A percentile compares a stretch with the other conserved stretches of the same genome.
Conservation (phyloP, 192 early-diverging fungal genomes). For the Hyaloraphidium curvatum region DNA sequence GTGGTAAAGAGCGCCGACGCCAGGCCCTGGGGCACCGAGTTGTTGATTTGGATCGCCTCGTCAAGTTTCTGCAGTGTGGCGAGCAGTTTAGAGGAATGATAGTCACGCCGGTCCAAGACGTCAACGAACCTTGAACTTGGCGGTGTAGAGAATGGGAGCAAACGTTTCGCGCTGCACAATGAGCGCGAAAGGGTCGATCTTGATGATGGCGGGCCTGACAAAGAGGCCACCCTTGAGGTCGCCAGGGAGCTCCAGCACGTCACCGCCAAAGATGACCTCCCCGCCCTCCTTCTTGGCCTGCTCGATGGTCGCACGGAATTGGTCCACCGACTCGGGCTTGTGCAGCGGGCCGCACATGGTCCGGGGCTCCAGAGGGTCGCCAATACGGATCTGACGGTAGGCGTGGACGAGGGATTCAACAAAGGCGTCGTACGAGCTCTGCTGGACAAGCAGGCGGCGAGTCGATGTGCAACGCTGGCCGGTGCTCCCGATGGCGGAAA, state of each 20-base stretch:
- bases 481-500: constrained; percentile 90
- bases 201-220: constrained; percentile 84
- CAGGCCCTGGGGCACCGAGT: constrained; percentile 74
- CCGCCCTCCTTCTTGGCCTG: constrained; percentile 69
- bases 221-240: no score
- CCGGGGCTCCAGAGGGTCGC: constrained; percentile 63
- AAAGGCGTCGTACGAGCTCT: constrained; percentile 68
- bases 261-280: constrained; percentile 65
- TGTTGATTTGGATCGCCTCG: constrained; percentile 76
- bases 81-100: neutral
- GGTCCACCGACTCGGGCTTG: constrained; percentile 58
- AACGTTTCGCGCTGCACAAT: constrained; percentile 88
- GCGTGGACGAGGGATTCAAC: constrained; percentile 57
- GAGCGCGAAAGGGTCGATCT: constrained; percentile 44
- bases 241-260: constrained; percentile 39
- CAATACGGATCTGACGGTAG: constrained; percentile 69
- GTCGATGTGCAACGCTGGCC: constrained; percentile 93
- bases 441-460: constrained; percentile 72
- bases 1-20: constrained; percentile 51
- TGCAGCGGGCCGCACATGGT: constrained; percentile 85
- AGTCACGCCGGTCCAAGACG: no score
- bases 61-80: constrained; percentile 30
- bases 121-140: constrained; percentile 29
- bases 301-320: constrained; percentile 52
- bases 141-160: constrained; percentile 80